Evolutionary conservation across 2,329 filamentous ascomycete species (phyloP).

Genomic region (Cadophora sp.): DNA sequence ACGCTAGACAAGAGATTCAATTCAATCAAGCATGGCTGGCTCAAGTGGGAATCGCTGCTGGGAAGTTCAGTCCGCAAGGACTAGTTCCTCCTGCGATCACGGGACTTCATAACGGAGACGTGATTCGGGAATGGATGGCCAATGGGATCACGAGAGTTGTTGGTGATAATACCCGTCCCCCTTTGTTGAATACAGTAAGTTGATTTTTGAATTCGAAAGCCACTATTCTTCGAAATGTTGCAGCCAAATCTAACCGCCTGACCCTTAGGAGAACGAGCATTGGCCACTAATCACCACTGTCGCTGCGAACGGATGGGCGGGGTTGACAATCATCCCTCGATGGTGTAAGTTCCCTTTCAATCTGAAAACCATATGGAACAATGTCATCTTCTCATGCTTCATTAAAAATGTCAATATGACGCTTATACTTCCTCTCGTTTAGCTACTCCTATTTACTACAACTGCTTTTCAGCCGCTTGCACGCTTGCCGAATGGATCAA

Average conservation of each 20-base stretch:
- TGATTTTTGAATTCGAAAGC: no score
- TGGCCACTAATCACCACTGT: slow-evolving; percentile 61
- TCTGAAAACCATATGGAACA: no score
- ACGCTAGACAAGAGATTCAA: slow-evolving; percentile 61
- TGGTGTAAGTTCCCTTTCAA: slow-evolving; percentile 48
- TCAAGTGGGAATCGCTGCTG: slow-evolving; percentile 55
- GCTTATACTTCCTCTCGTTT: no score
- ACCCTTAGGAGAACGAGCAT: no score
- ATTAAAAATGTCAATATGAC: neutral
- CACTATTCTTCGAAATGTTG: no score
- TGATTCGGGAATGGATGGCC: slow-evolving; percentile 61
- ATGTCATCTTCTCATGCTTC: no score
- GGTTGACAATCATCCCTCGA: slow-evolving; percentile 62
- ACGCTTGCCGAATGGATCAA: slow-evolving; percentile 64
- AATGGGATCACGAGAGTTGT: slow-evolving; percentile 65
- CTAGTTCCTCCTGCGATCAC: slow-evolving; percentile 69
- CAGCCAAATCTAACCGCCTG: no score
- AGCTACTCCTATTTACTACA: slow-evolving; percentile 14
- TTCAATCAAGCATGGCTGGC: slow-evolving; percentile 66
- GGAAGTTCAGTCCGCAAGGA: slow-evolving; percentile 58
- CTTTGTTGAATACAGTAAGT: slow-evolving; percentile 57
- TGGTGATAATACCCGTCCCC: slow-evolving; percentile 65
- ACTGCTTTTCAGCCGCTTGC: slow-evolving; percentile 59
- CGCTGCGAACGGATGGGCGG: slow-evolving; percentile 59
- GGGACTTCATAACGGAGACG: slow-evolving; percentile 68